These are phyloP conservation scores for Diaporthe helianthi DNA, from an alignment of 2,329 filamentous ascomycete genomes.

Conservation along the genomic window DNA sequence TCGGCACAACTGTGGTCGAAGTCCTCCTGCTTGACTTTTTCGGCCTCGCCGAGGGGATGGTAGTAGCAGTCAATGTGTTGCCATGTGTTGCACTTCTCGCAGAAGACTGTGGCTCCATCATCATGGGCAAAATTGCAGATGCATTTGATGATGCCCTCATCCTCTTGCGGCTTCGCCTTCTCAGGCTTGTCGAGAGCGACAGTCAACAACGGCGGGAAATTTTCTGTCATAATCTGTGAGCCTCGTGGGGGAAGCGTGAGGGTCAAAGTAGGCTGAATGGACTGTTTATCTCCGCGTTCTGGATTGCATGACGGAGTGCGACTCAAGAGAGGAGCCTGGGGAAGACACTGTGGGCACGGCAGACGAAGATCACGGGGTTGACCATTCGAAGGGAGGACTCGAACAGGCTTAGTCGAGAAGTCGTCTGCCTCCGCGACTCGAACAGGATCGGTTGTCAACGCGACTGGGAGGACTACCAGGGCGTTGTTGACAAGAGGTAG, in stretches of 20 bases:
- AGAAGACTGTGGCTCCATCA: constrained; percentile 97
- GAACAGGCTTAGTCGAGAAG: constrained; percentile 9
- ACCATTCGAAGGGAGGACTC: constrained; percentile 25
- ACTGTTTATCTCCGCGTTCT: constrained; percentile 58
- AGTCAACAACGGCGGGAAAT: constrained; percentile 59
- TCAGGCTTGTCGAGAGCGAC: constrained; percentile 50
- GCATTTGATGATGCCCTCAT: constrained; percentile 91
- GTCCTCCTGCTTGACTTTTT: constrained; percentile 70
- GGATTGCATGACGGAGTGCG: constrained; percentile 66
- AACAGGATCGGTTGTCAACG: constrained; percentile 27
- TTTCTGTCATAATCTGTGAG: constrained; percentile 69
- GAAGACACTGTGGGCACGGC: constrained; percentile 33
- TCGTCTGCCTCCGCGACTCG: background rate
- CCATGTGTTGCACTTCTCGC: constrained; percentile 95
- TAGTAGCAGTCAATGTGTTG: constrained; percentile 99
- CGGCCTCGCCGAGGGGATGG: constrained; percentile 67
- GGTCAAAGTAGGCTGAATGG: constrained; percentile 48
- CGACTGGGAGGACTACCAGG: constrained; percentile 4
- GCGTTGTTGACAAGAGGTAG: background rate
- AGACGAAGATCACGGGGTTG: constrained; percentile 32
- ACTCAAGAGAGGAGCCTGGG: constrained; percentile 43
- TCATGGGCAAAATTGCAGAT: constrained; percentile 94
- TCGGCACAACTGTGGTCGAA: constrained; percentile 88
- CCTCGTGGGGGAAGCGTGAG: constrained; percentile 50
- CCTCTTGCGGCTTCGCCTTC: constrained; percentile 67